Base-by-base conservation (phyloP, 768 basidiomycete genomes). In the Russula brevipes region DNA sequence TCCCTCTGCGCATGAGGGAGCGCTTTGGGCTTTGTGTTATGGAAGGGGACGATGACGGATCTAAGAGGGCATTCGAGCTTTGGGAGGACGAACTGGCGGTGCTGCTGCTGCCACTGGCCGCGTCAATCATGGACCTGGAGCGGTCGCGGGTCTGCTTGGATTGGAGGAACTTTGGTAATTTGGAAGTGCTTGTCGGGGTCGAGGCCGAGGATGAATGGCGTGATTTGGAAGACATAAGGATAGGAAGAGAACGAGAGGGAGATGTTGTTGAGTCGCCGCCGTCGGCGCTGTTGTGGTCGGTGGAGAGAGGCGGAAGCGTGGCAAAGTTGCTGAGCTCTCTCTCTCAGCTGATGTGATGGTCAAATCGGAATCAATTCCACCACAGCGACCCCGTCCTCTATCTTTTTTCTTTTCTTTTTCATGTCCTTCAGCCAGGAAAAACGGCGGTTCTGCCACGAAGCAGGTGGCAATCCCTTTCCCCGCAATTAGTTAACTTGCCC, bases 101-200 rank as follows among this genome's bases (percentile, higher is more conserved):
- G 51, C 73, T 76, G 65, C 78, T 69, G 59, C 75, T 74, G 58
- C 72, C 72, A 42, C 73, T 76, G 66, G 70, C 71, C 39, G 78
- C 70, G 65, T 79, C 77, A 60, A 73, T 70, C 71, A 80, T 73
- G 30, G 85, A 83, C 74, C 79, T 83, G 24, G 83, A 81, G 64
- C 86, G 77, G 75, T 87, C 86, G 50, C 86, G 80, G 38, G 73
- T 71, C 69, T 82, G 80, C 64, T 86, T 88, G 57, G 66, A 61
- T 70, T 87, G 85, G 9, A 89, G 77, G 69, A 89, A 87, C 71
- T 81, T 87, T 70, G 85, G 78, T 5, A 89, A 75, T 72, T 86
- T 88, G 41, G 84, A 82, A 58, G 74, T 65, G 69, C 77, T 78
- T 47, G 74, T 70, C 33, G 81, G 77, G 49, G 81, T 75, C 54